These are phyloP conservation scores for Phytopythium cucurbitacearum DNA, from an alignment of 352 stramenopile genomes.

Conservation along the genomic window DNA sequence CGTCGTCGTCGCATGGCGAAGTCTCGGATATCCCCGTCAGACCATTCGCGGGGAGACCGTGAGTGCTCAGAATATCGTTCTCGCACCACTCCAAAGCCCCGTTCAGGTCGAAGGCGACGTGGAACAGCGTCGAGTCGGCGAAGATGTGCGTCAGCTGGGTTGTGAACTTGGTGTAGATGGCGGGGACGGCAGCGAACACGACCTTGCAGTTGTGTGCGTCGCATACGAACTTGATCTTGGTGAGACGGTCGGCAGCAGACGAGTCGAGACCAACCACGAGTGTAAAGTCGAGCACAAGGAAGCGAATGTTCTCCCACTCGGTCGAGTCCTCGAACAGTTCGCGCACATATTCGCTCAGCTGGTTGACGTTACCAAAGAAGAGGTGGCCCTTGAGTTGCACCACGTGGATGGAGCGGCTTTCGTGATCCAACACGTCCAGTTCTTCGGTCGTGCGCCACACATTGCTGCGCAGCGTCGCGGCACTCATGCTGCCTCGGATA, in stretches of 20 bases:
- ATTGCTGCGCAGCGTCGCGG: constrained; percentile 85
- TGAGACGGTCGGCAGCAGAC: constrained; percentile 68
- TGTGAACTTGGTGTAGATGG: constrained; percentile 57
- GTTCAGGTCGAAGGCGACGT: constrained; percentile 64
- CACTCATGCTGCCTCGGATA: constrained; percentile 90
- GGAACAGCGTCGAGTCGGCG: constrained; percentile 36
- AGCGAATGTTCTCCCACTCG: constrained; percentile 23
- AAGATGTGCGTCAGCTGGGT: constrained; percentile 55
- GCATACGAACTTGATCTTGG: constrained; percentile 78
- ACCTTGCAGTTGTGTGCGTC: constrained; percentile 61
- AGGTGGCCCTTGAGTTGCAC: constrained; percentile 74
- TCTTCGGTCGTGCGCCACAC: constrained; percentile 69
- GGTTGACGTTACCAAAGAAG: constrained; percentile 91
- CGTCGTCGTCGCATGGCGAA: constrained; percentile 30
- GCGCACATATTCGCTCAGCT: constrained; percentile 86
- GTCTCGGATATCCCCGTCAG: constrained; percentile 13
- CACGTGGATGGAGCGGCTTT: constrained; percentile 79
- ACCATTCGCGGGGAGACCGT: constrained; percentile 12
- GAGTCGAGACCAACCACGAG: constrained; percentile 90
- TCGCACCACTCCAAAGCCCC: constrained; percentile 68
- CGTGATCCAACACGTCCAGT: constrained; percentile 70
- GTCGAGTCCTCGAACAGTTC: constrained; percentile 35
- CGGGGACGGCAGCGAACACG: constrained; percentile 64
- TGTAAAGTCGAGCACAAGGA: constrained; percentile 90
- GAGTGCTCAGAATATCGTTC: constrained; percentile 48